A percentile compares a stretch with the other conserved stretches of the same genome.
Conservation (phyloP, 2,329 filamentous ascomycete genomes). For the Fusarium sp. region DNA sequence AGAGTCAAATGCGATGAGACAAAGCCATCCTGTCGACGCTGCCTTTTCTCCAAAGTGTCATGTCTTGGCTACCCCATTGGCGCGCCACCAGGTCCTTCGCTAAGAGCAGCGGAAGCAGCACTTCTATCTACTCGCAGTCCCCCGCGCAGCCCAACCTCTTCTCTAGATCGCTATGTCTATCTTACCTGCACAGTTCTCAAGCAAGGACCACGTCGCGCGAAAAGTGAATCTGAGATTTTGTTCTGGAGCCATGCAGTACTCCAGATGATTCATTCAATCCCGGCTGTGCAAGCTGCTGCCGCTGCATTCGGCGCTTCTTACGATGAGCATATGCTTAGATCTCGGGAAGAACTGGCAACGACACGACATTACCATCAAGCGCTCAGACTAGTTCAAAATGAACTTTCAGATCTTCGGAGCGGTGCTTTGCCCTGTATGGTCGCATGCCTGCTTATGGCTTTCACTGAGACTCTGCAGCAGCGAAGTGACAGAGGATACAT, state of each 20-base stretch:
- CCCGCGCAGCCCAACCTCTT: not conserved
- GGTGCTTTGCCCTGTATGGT: not conserved
- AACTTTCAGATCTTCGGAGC: not conserved
- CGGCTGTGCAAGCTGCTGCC: constrained; percentile 7
- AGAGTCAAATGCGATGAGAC: constrained; percentile 30
- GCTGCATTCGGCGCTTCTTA: constrained; percentile 24
- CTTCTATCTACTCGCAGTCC: not conserved
- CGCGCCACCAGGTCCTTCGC: not conserved
- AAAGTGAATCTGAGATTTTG: not conserved
- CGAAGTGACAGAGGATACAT: constrained; percentile 14
- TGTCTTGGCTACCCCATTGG: constrained; percentile 22
- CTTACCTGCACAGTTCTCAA: constrained; percentile 14
- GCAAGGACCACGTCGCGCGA: constrained; percentile 15
- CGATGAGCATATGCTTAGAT: constrained; percentile 10
- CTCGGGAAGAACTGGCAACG: not conserved
- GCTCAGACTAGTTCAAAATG: not conserved
- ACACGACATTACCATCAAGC: constrained; percentile 4
- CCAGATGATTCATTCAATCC: constrained; percentile 20
- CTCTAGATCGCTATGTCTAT: not conserved
- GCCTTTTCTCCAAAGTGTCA: constrained; percentile 4
- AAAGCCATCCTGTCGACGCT: constrained; percentile 25
- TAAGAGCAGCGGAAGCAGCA: fast-evolving
- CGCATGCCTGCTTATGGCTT: constrained; percentile 12
- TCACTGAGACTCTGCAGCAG: constrained; percentile 13
- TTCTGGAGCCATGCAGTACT: constrained; percentile 22